Evolutionary conservation across 2,329 filamentous ascomycete species (phyloP).

Genomic region (Trematosphaeria pertusa): DNA sequence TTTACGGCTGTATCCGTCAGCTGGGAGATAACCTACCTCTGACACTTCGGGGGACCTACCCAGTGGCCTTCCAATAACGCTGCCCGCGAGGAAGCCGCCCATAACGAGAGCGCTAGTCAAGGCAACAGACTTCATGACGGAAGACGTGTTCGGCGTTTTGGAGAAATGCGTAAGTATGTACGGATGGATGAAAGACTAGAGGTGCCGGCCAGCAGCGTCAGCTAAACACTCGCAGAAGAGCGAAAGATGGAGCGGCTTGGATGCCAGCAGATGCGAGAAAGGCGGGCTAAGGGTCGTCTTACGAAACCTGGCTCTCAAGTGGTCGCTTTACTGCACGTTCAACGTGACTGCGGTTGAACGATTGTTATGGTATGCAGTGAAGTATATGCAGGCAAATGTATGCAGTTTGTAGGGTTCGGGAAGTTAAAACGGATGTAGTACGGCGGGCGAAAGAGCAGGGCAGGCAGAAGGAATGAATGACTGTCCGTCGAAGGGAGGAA

Average conservation of each 20-base stretch:
- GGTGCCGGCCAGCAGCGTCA: conserved; percentile 28
- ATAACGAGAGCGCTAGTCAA: conserved; percentile 44
- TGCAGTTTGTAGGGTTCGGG: neutral
- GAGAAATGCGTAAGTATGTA: conserved; percentile 26
- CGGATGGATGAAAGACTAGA: conserved; percentile 21
- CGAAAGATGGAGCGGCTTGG: no score
- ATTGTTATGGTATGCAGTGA: conserved; percentile 38
- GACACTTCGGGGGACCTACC: conserved; percentile 34
- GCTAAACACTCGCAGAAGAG: conserved; percentile 9
- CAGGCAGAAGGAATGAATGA: conserved; percentile 27
- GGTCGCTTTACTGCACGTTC: conserved; percentile 12
- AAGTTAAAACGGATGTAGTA: conserved; percentile 10
- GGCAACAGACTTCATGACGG: conserved; percentile 54
- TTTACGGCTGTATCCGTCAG: conserved; percentile 22
- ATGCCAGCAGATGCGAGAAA: no score
- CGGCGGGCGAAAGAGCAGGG: conserved; percentile 10
- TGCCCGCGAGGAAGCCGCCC: conserved; percentile 50
- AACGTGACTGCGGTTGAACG: conserved; percentile 26
- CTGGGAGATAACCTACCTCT: neutral
- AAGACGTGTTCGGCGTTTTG: neutral
- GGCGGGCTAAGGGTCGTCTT: no score
- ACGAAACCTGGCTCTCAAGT: conserved; percentile 23
- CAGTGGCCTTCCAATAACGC: conserved; percentile 53
- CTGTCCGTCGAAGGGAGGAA: conserved; percentile 5
- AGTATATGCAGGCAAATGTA: conserved; percentile 1